These are phyloP conservation scores for Zoysia matrella DNA, from an alignment of 202 grass and related monocot genomes.

Conservation along the genomic window DNA sequence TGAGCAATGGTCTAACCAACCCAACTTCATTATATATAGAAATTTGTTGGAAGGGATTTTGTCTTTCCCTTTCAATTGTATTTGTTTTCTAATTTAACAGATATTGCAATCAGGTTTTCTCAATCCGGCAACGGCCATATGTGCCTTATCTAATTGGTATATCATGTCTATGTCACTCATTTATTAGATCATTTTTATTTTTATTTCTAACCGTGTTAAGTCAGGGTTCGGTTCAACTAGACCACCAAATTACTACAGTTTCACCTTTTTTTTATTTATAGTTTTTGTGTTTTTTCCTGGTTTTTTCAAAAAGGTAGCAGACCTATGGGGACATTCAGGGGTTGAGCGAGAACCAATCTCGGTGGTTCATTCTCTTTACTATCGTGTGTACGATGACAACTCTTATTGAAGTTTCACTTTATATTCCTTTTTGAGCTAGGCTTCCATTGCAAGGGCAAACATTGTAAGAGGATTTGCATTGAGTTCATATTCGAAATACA, in stretches of 20 bases:
- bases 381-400: not conserved
- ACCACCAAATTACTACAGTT: not conserved
- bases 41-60: too few species aligned
- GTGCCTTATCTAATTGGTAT: not conserved
- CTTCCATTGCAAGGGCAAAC: not conserved
- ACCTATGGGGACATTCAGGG: not conserved
- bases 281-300: not conserved
- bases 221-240: not conserved
- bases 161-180: not conserved
- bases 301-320: not conserved
- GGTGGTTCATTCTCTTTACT: not conserved
- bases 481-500: not conserved
- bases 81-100: slow-evolving; percentile 13
- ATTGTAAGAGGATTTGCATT: not conserved
- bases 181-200: too few species aligned
- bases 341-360: not conserved
- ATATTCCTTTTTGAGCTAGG: not conserved
- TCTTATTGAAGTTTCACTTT: too few species aligned
- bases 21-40: too few species aligned
- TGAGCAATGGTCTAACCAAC: too few species aligned
- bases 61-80: too few species aligned
- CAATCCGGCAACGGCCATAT: not conserved
- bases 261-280: not conserved
- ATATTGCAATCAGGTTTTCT: not conserved
- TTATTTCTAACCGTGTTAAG: too few species aligned